phyloP scores from a whole-genome alignment of 2,329 filamentous ascomycete genomes.

The Chaetomium strumarium region DNA sequence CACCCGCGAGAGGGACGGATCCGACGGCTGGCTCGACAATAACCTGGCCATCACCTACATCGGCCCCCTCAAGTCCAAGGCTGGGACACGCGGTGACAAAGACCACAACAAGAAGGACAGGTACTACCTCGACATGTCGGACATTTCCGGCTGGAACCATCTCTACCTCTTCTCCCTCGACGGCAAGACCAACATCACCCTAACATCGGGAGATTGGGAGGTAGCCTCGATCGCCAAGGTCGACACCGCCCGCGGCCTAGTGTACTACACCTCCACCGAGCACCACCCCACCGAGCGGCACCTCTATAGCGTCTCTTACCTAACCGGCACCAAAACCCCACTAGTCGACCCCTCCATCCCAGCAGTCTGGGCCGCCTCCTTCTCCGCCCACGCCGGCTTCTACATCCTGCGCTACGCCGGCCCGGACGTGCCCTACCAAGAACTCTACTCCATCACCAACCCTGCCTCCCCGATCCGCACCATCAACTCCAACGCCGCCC shows the following conservation, averaged over 20 bases:
- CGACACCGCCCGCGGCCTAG: slow-evolving; percentile 47
- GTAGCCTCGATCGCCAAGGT: slow-evolving; percentile 54
- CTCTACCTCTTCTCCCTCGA: slow-evolving; percentile 58
- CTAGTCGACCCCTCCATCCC: slow-evolving; percentile 56
- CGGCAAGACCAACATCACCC: slow-evolving; percentile 47
- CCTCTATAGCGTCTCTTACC: slow-evolving; percentile 59
- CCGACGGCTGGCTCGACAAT: slow-evolving; percentile 58
- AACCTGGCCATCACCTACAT: slow-evolving; percentile 51
- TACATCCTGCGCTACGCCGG: slow-evolving; percentile 61
- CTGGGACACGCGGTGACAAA: background rate
- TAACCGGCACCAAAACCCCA: slow-evolving; percentile 46
- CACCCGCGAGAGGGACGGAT: slow-evolving; percentile 52
- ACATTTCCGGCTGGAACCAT: slow-evolving; percentile 60
- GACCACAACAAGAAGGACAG: background rate
- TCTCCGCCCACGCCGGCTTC: slow-evolving; percentile 56
- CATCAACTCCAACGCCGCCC: slow-evolving; percentile 53
- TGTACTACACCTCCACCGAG: slow-evolving; percentile 62
- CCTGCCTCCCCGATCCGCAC: slow-evolving; percentile 48
- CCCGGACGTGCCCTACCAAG: slow-evolving; percentile 63
- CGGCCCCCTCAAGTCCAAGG: slow-evolving; percentile 35
- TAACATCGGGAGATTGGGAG: slow-evolving; percentile 64
- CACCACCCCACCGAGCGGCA: slow-evolving; percentile 62
- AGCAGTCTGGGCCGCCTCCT: slow-evolving; percentile 58
- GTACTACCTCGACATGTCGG: slow-evolving; percentile 63
- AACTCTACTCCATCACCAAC: slow-evolving; percentile 54